Base-by-base conservation (phyloP, 2,329 filamentous ascomycete genomes). In the Aspergillus japonicus region DNA sequence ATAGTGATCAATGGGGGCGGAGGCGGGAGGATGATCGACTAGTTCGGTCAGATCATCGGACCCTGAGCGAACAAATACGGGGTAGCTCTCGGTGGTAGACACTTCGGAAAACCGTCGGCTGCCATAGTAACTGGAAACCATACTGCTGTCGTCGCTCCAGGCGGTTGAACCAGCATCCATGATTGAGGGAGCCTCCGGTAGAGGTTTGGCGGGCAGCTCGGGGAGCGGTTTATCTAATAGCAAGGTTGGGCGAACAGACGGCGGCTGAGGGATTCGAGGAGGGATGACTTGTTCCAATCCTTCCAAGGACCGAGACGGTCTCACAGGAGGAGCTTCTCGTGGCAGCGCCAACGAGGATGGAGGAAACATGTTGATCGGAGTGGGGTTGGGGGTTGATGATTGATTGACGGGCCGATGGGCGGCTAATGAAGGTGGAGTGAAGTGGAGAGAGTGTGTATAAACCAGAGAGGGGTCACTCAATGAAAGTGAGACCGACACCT, bases 261-360 rank as follows among this genome's bases (percentile, higher is more conserved):
- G 54, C 47, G 47, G 33, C 33, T 35, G 63, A 56, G 51, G 55
- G 50, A 64, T 47, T 8, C 55, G 61, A 10, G 74, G 74, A 24
- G 73, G 74, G 10, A 77, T 63, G 6, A 74, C 73, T 57, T 67
- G 67, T 54, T 77, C 75, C 26, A 77, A 62, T 10, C 74, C 75
- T 63, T 75, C 72, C 8, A 77, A 67, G 8, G 75, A 76, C 39
- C 66, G 69, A 24, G 72, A 75, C 2, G 70, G 71, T 47, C 68
- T 69, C 23, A 75, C 65, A 23, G 74, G 74, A 7, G 74, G 74
- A 31, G 72, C 64, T 54, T 66, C 67, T 50, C 71, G 68, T 33
- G 60, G 50, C 23, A 64, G 58, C 35, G 62, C 50, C 47, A 63
- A 65, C 8, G 60, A 64, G 42, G 62, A 64, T n/a, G 66, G 60